These are phyloP conservation scores for Pichia scutulata DNA, from an alignment of 805 yeast species.

Conservation along the genomic window DNA sequence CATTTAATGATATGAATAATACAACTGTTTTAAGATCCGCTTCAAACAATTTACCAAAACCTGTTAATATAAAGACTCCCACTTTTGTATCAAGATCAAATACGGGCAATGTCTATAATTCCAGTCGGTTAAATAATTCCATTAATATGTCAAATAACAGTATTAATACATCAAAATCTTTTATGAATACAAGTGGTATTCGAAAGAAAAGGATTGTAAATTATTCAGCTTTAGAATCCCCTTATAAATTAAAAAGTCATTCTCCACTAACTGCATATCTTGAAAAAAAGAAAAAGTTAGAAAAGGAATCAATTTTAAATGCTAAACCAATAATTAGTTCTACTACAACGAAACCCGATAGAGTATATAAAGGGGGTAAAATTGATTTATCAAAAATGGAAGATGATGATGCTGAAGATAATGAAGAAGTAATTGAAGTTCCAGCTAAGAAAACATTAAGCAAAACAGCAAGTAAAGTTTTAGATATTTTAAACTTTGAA, in stretches of 20 bases:
- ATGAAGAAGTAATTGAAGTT: not conserved
- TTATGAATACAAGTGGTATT: constrained; percentile 3
- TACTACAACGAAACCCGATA: not conserved
- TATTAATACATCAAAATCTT: not conserved
- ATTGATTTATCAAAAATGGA: constrained; percentile 16
- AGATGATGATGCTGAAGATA: constrained; percentile 4
- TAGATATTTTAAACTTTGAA: constrained; percentile 9
- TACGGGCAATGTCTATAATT: not conserved
- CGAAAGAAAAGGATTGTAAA: constrained; percentile 22
- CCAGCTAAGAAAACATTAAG: constrained; percentile 5
- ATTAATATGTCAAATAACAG: not conserved
- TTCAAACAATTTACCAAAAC: constrained; percentile 14
- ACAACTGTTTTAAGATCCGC: constrained; percentile 21
- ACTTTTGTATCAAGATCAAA: constrained; percentile 17
- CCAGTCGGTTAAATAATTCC: not conserved
- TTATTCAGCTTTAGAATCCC: constrained; percentile 24
- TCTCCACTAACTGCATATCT: constrained; percentile 23
- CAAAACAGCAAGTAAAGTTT: constrained; percentile 14
- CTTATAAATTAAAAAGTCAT: constrained; percentile 18
- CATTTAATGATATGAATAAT: constrained; percentile 10
- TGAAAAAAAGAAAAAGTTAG: constrained; percentile 14
- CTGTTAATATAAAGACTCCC: constrained; percentile 21
- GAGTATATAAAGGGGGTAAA: constrained; percentile 10
- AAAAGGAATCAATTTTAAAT: constrained; percentile 2
- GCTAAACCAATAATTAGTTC: not conserved